phyloP scores from a whole-genome alignment of 257 asterid species.

The Solanum medicagineum region DNA sequence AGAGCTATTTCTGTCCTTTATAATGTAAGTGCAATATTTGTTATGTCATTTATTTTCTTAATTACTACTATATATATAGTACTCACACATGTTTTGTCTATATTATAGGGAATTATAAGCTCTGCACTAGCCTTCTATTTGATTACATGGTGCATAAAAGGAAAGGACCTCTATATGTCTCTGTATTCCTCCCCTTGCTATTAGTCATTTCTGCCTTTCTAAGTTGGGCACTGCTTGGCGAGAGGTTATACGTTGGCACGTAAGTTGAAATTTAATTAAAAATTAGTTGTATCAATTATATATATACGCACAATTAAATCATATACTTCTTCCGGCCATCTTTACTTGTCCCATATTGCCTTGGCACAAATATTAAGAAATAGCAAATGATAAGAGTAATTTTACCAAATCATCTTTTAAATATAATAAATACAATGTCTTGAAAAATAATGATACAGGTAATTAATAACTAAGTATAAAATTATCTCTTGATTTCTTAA shows the following conservation, averaged over 20 bases:
- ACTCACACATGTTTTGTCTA: background rate
- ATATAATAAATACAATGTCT: too few species aligned
- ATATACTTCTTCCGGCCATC: too few species aligned
- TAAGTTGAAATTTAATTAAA: constrained; percentile 14
- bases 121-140: constrained; percentile 58
- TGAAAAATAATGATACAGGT: too few species aligned
- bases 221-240: constrained; percentile 74
- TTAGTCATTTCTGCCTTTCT: constrained; percentile 71
- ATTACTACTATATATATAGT: background rate
- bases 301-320: background rate
- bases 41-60: background rate
- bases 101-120: constrained; percentile 50
- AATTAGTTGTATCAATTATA: background rate
- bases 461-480: too few species aligned
- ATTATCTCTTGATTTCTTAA: too few species aligned
- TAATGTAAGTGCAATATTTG: constrained; percentile 19
- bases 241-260: constrained; percentile 53
- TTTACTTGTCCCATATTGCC: too few species aligned
- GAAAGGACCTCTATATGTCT: constrained; percentile 72
- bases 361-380: too few species aligned
- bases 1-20: constrained; percentile 54
- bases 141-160: constrained; percentile 61
- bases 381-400: too few species aligned
- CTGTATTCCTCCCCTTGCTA: constrained; percentile 72
- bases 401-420: too few species aligned